These are phyloP conservation scores for Sporothrix luriei DNA, from an alignment of 2,329 filamentous ascomycete species.

Conservation along the genomic window DNA sequence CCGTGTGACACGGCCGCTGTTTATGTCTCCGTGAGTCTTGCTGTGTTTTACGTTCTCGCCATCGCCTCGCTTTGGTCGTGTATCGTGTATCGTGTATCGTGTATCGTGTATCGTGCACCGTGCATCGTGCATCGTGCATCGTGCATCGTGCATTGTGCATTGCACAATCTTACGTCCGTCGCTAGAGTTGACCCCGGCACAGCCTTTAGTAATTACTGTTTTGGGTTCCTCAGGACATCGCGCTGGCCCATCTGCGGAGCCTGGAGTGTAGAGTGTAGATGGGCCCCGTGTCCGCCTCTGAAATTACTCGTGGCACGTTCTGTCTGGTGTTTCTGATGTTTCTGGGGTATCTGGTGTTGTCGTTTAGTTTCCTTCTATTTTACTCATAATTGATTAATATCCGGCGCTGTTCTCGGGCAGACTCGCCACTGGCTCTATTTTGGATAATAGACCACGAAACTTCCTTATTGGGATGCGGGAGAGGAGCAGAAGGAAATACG, in stretches of 20 bases:
- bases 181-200: slow-evolving; percentile 2
- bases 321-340: too few species aligned
- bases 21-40: not conserved
- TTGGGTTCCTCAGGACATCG: too few species aligned
- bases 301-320: too few species aligned
- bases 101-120: not conserved
- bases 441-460: slow-evolving; percentile 21
- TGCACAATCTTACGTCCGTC: slow-evolving; percentile 16
- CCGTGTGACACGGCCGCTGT: not conserved
- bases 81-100: slow-evolving; percentile 1
- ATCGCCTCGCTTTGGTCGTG: slow-evolving; percentile 1
- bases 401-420: slow-evolving; percentile 27
- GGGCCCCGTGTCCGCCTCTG: slow-evolving; percentile 10
- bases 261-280: slow-evolving; percentile 11
- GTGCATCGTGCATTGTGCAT: not conserved
- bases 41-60: not conserved
- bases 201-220: not conserved
- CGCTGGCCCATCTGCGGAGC: not conserved
- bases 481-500: not conserved
- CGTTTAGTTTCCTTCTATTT: slow-evolving; percentile 4
- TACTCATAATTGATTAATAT: slow-evolving; percentile 18
- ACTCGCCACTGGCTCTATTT: slow-evolving; percentile 18
- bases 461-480: not conserved
- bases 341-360: not conserved
- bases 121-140: not conserved